Evolutionary conservation across 225 moss, liverwort and hornwort species (phyloP).

Genomic region (Polytrichum formosum): DNA sequence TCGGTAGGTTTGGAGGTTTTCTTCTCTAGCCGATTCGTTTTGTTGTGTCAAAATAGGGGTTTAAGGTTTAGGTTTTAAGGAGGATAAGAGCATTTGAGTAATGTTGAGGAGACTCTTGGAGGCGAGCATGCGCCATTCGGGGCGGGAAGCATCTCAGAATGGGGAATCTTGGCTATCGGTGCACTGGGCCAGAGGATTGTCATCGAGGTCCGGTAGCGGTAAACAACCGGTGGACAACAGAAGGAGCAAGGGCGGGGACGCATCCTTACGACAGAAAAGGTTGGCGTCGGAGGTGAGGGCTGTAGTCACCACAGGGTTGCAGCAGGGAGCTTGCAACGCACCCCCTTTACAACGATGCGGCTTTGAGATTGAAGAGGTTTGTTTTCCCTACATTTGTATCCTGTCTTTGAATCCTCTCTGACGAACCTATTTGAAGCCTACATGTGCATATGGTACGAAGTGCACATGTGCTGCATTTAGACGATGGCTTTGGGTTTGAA

Average conservation of each 20-base stretch:
- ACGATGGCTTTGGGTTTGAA: slow-evolving; percentile 56
- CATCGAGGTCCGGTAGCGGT: slow-evolving; percentile 18
- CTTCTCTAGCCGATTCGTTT: too few relatives aligned
- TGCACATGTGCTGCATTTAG: neutral
- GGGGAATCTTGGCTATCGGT: slow-evolving; percentile 9
- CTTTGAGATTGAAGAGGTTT: slow-evolving; percentile 64
- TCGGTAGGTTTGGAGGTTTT: too few relatives aligned
- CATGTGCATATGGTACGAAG: neutral
- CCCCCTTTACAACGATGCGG: slow-evolving; percentile 65
- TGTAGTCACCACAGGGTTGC: slow-evolving; percentile 57
- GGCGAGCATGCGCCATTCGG: slow-evolving; percentile 8
- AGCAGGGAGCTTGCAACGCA: slow-evolving; percentile 57
- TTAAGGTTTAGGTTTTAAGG: neutral
- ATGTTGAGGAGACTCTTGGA: slow-evolving; percentile 36
- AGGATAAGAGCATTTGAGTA: slow-evolving; percentile 8
- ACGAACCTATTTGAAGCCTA: neutral
- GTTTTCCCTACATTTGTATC: neutral
- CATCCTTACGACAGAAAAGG: slow-evolving; percentile 65
- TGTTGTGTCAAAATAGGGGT: neutral
- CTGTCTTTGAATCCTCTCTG: neutral
- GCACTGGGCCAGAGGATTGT: slow-evolving; percentile 7
- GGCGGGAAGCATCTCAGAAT: slow-evolving; percentile 2
- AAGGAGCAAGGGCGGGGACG: slow-evolving; percentile 22
- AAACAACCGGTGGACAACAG: slow-evolving; percentile 9
- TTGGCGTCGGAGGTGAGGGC: slow-evolving; percentile 72